Percentiles rank a stretch among this genome's conserved stretches.
These are phyloP conservation scores for Taiwanofungus camphoratus DNA, from an alignment of 1,284 basidiomycete species.

Conservation along the genomic window DNA sequence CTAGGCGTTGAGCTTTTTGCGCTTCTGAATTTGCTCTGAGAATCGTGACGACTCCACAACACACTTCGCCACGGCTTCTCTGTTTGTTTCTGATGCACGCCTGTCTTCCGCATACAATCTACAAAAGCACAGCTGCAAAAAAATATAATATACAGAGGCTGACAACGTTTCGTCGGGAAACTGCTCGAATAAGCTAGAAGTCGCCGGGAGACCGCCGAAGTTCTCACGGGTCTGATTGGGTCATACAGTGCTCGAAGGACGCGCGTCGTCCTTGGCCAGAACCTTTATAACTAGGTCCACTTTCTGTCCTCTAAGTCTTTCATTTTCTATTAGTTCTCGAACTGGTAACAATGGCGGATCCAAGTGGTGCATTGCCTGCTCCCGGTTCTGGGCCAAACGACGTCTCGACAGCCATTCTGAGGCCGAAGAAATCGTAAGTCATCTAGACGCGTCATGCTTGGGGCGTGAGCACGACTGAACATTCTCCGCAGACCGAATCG, in stretches of 20 bases:
- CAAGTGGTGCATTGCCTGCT: conserved; percentile 70
- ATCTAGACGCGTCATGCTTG: conserved; percentile 3
- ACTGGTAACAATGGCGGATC: conserved; percentile 42
- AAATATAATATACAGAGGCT: background rate
- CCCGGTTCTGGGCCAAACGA: conserved; percentile 78
- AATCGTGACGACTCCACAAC: too few species aligned
- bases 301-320: conserved; percentile 12
- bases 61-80: too few species aligned
- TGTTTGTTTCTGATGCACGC: too few species aligned
- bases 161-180: conserved; percentile 1
- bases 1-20: too few species aligned
- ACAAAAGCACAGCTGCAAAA: too few species aligned
- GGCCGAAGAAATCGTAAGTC: conserved; percentile 93
- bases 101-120: too few species aligned
- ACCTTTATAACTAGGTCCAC: conserved; percentile 23
- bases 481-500: conserved; percentile 74
- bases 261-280: conserved; percentile 37
- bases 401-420: conserved; percentile 88
- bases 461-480: conserved; percentile 9
- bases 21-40: too few species aligned
- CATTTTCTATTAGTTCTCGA: too few species aligned
- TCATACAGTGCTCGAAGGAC: conserved; percentile 24
- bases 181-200: conserved; percentile 9
- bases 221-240: conserved; percentile 7
- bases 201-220: background rate